A percentile compares a stretch with the other conserved stretches of the same genome.
phyloP scores from a whole-genome alignment of 192 early-diverging fungal genomes.

The Backusella mclennaniae region DNA sequence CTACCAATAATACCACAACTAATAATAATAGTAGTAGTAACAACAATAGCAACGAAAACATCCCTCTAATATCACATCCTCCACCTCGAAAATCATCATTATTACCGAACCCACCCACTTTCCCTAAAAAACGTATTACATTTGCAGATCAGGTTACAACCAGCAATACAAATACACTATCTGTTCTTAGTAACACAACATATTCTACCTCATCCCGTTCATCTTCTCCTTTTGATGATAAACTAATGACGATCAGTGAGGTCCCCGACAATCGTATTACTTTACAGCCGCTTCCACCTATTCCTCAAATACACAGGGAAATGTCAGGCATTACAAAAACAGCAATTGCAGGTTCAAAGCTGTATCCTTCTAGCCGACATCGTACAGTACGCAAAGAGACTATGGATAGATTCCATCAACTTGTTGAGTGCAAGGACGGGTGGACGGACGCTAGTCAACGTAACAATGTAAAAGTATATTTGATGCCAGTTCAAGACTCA shows the following conservation, averaged over 20 bases:
- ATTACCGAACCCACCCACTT: constrained; percentile 1
- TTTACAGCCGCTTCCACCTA: not conserved
- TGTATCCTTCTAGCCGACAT: constrained; percentile 39
- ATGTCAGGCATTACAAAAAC: not conserved
- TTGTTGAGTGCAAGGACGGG: constrained; percentile 31
- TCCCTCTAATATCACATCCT: constrained; percentile 15
- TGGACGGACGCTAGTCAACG: constrained; percentile 39
- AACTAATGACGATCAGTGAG: constrained; percentile 10
- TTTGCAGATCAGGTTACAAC: constrained; percentile 12
- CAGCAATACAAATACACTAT: not conserved
- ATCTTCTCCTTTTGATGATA: constrained; percentile 12
- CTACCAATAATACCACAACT: not conserved
- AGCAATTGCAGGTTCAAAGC: constrained; percentile 15
- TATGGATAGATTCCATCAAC: constrained; percentile 36
- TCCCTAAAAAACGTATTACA: not conserved
- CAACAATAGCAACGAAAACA: not conserved
- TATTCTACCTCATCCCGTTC: constrained; percentile 13
- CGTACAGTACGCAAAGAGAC: constrained; percentile 27
- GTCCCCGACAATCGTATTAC: not conserved
- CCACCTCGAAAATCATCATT: constrained; percentile 39
- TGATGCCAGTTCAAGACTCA: constrained; percentile 32
- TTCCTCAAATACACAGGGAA: not conserved
- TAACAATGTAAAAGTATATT: constrained; percentile 39
- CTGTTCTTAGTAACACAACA: not conserved
- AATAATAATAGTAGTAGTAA: not conserved